A percentile compares a stretch with the other conserved stretches of the same genome.
These are phyloP conservation scores for Aspergillus brasiliensis DNA, from an alignment of 2,329 filamentous ascomycete genomes.

Conservation along the genomic window DNA sequence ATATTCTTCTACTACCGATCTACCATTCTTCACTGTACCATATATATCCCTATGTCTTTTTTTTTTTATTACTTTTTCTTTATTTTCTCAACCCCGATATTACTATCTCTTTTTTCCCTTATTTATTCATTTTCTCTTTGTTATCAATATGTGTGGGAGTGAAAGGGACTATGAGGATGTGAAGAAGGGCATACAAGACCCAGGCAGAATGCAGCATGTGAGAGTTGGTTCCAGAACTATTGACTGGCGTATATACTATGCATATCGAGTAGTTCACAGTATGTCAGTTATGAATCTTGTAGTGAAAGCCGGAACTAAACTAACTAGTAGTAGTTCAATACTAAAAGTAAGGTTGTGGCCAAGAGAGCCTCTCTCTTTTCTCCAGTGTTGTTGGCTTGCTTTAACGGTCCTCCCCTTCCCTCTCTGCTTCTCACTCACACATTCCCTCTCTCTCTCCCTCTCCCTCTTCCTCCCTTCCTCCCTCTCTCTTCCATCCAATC, in stretches of 20 bases:
- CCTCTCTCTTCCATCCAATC: constrained; percentile 14
- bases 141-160: constrained; percentile 4
- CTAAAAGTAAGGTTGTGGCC: not conserved
- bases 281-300: no score
- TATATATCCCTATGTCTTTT: constrained; percentile 7
- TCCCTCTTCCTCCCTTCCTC: constrained; percentile 10
- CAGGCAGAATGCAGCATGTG: not conserved
- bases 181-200: not conserved
- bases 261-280: no score
- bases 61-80: not conserved
- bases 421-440: no score
- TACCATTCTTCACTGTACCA: constrained; percentile 16
- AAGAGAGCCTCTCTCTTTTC: constrained; percentile 13
- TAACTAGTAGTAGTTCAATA: no score
- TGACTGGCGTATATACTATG: no score
- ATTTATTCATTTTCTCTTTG: constrained; percentile 4
- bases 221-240: not conserved
- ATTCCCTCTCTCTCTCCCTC: not conserved
- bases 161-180: not conserved
- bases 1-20: constrained; percentile 2
- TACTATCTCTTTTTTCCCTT: not conserved
- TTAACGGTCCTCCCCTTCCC: constrained; percentile 14
- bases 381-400: not conserved
- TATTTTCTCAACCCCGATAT: not conserved
- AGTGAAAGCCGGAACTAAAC: not conserved